Evolutionary conservation across 176 grass and related monocot species (phyloP), one percentile per base, ranked within the genome.

Genomic region (Stipa capillata): DNA sequence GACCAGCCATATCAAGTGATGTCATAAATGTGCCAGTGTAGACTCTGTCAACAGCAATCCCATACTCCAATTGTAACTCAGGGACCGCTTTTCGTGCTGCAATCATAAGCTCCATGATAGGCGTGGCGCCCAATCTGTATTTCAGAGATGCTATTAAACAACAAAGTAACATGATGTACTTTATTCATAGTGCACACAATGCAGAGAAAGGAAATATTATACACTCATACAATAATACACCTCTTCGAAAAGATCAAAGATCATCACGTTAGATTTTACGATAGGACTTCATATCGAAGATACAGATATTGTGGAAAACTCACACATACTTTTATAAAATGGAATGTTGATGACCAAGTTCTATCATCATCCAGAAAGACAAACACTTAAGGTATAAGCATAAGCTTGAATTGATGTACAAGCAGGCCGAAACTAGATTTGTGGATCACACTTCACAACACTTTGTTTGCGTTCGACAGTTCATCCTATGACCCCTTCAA

Each of bases 31-130:
- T 79, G 78, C 97, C 90, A 84, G 97, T 99, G 73, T 96, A 99
- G 42, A 95, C 97, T 85, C 96, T 90, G 71, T 99, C 96, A 88
- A 99, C 88, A 93, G 96, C 92, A 74, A 99, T 87, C 67, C 97
- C 97, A 91, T 99, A 89, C 40, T 79, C 97, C 75, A 99, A 69
- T 63, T 93, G 92, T 75, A 99, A 89, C 63, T 99, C 90, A 39
- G 92, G 97, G 79, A 99, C 84, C 6, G 88, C 92, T 88, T 96
- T 99, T 82, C 97, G 85, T 42, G 92, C 82, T 67, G 90, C 92
- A 89, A 93, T 99, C 97, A 99, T 99, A 76, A 99, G 88, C 48
- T 99, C 97, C 92, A 99, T 99, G 60, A 96, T 65, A 69, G 97
- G 97, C 57, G 90, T 99, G 50, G 92, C 86, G 40, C 97, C 97